phyloP scores from a whole-genome alignment of 306 rosid genomes.

The Datisca glomerata region DNA sequence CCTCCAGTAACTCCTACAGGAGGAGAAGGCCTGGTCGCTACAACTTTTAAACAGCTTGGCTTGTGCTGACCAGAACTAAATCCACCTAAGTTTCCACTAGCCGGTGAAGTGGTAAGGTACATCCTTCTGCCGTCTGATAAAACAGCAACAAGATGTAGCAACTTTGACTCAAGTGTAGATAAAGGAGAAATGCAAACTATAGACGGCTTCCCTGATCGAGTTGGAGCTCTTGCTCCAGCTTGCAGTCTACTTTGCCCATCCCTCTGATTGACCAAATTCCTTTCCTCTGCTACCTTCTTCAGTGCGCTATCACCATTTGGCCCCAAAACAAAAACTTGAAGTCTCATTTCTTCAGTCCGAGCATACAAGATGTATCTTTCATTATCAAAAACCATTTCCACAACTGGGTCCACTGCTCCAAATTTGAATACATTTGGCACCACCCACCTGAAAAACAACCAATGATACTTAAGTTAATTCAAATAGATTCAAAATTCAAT shows the following conservation, averaged over 20 bases:
- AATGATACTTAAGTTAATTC: conserved; percentile 9
- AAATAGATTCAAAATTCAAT: conserved; percentile 2
- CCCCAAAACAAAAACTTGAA: conserved; percentile 74
- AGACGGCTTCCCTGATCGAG: conserved; percentile 59
- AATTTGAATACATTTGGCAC: conserved; percentile 90
- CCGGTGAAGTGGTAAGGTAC: conserved; percentile 88
- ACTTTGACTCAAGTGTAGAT: conserved; percentile 84
- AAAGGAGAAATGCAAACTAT: conserved; percentile 81
- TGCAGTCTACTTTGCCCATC: conserved; percentile 71
- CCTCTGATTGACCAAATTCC: conserved; percentile 63
- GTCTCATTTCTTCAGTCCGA: conserved; percentile 90
- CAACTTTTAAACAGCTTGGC: conserved; percentile 86
- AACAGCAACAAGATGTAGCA: conserved; percentile 83
- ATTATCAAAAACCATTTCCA: conserved; percentile 86
- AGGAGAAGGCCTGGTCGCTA: conserved; percentile 95
- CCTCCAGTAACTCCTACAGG: conserved; percentile 86
- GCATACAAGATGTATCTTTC: conserved; percentile 84
- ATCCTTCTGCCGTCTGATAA: conserved; percentile 94
- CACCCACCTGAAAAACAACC: conserved; percentile 78
- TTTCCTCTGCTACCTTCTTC: conserved; percentile 96
- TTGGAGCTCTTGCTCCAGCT: conserved; percentile 59
- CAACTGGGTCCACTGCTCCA: conserved; percentile 86
- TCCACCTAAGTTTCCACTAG: conserved; percentile 69
- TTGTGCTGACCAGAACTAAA: conserved; percentile 53
- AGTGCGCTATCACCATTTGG: conserved; percentile 74